Conservation (phyloP, 2,329 filamentous ascomycete species). For the Coniochaeta sp. region DNA sequence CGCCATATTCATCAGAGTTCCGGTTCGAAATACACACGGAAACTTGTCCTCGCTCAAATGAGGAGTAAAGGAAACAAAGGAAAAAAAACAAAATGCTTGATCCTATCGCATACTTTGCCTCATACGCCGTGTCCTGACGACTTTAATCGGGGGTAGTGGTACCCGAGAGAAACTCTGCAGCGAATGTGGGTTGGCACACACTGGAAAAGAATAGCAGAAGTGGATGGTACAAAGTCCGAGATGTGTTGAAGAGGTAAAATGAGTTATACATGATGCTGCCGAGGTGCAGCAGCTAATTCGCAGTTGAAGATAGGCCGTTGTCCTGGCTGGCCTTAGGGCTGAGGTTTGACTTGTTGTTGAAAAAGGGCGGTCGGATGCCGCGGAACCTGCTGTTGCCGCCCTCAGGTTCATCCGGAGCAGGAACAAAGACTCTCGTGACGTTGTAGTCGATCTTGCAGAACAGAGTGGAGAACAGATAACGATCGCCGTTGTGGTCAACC, state of each 20-base stretch:
- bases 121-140: neutral
- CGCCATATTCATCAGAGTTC: neutral
- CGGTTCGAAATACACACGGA: neutral
- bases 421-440: slow-evolving; percentile 49
- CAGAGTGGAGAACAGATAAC: slow-evolving; percentile 89
- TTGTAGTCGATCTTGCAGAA: slow-evolving; percentile 79
- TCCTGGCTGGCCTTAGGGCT: slow-evolving; percentile 45
- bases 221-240: slow-evolving; percentile 15
- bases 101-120: neutral
- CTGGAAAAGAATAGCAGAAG: neutral
- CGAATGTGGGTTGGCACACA: neutral
- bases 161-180: neutral
- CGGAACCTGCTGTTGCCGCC: slow-evolving; percentile 47
- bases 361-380: slow-evolving; percentile 52
- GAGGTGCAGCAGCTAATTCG: neutral
- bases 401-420: slow-evolving; percentile 29
- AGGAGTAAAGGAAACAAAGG: slow-evolving; percentile 1
- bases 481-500: slow-evolving; percentile 81
- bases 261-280: neutral
- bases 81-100: slow-evolving; percentile 10
- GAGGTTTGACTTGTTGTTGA: slow-evolving; percentile 44
- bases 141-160: neutral
- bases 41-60: slow-evolving; percentile 4
- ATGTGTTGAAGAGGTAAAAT: neutral
- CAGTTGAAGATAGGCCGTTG: slow-evolving; percentile 14